These are phyloP conservation scores for Penicillium ochrochloron DNA, from an alignment of 495 filamentous ascomycete genomes.

Conservation along the genomic window DNA sequence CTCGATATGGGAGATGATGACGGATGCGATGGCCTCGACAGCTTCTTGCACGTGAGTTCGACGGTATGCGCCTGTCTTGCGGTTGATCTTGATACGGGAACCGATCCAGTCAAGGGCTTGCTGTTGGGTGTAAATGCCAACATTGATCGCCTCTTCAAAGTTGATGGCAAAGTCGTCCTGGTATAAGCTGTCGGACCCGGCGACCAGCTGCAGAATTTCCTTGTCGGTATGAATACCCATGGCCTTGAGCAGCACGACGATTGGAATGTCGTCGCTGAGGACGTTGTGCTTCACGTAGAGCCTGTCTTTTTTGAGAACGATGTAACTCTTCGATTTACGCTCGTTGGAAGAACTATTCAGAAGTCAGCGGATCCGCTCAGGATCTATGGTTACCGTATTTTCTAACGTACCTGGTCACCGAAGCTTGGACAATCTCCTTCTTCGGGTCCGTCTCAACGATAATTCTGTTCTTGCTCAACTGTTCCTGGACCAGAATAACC, in stretches of 20 bases:
- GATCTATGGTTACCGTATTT: background rate
- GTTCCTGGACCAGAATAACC: slow-evolving; percentile 97
- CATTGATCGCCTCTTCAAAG: slow-evolving; percentile 86
- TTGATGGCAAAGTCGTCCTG: slow-evolving; percentile 94
- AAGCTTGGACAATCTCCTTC: slow-evolving; percentile 90
- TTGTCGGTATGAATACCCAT: slow-evolving; percentile 92
- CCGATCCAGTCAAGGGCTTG: slow-evolving; percentile 94
- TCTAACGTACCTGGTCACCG: slow-evolving; percentile 71
- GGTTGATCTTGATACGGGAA: slow-evolving; percentile 79
- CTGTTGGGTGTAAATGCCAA: slow-evolving; percentile 85
- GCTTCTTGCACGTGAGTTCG: slow-evolving; percentile 84
- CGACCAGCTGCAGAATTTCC: slow-evolving; percentile 87
- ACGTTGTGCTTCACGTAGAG: slow-evolving; percentile 92
- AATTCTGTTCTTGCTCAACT: slow-evolving; percentile 97
- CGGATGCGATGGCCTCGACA: slow-evolving; percentile 84
- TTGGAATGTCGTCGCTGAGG: slow-evolving; percentile 87
- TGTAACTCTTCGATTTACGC: slow-evolving; percentile 95
- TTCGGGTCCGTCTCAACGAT: slow-evolving; percentile 92
- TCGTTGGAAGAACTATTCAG: slow-evolving; percentile 84
- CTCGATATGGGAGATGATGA: slow-evolving; percentile 92
- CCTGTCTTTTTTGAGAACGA: slow-evolving; percentile 86
- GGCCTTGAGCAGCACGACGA: slow-evolving; percentile 88
- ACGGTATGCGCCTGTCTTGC: slow-evolving; percentile 57
- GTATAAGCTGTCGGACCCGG: slow-evolving; percentile 81
- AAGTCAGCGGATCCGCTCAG: slow-evolving; percentile 9